These are phyloP conservation scores for Phytopythium chamaehyphon DNA, from an alignment of 352 stramenopile species.

Conservation along the genomic window DNA sequence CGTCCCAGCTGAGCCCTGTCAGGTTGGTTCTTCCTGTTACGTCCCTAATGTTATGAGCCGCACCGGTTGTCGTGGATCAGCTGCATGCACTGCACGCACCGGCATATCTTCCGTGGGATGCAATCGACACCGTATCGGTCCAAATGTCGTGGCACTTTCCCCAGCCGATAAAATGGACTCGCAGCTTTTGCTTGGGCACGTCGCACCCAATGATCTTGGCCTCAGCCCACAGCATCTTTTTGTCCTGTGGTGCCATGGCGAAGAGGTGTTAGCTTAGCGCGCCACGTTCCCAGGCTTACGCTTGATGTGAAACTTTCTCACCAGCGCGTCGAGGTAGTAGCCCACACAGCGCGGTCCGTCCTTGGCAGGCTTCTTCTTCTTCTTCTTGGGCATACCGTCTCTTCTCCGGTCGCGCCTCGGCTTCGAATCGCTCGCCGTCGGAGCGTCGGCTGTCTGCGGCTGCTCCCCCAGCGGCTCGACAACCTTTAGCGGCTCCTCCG, in stretches of 20 bases:
- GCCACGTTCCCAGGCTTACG: neutral
- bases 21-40: conserved; percentile 20
- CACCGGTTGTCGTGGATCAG: no score
- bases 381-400: conserved; percentile 23
- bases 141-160: conserved; percentile 63
- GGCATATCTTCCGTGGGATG: conserved; percentile 43
- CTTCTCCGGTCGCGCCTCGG: conserved; percentile 5
- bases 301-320: conserved; percentile 3
- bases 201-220: conserved; percentile 70
- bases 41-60: no score
- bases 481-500: neutral
- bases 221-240: conserved; percentile 67
- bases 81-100: conserved; percentile 30
- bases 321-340: conserved; percentile 65
- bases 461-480: neutral
- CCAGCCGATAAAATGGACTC: conserved; percentile 73
- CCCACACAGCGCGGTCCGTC: conserved; percentile 34
- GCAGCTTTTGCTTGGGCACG: conserved; percentile 49
- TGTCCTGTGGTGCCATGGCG: conserved; percentile 28
- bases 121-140: conserved; percentile 68
- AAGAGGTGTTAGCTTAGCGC: neutral
- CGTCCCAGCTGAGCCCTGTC: conserved; percentile 44
- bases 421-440: neutral
- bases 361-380: conserved; percentile 20
- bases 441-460: conserved; percentile 7